phyloP scores from a whole-genome alignment of 495 filamentous ascomycete species.

The Alectoria sarmentosa region DNA sequence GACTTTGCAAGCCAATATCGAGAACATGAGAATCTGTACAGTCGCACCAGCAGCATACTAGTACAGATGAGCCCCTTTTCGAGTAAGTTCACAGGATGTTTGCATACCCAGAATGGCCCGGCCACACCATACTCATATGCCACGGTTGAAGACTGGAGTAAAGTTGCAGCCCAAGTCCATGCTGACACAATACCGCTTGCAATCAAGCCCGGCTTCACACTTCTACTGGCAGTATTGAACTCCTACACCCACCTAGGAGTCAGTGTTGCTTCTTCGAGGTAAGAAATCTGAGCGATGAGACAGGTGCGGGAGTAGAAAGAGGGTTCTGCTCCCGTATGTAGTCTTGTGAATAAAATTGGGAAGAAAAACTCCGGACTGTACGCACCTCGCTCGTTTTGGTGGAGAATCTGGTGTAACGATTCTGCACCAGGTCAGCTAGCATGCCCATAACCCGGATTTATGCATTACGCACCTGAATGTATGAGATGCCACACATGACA shows the following conservation, averaged over 20 bases:
- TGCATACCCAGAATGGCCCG: slow-evolving; percentile 39
- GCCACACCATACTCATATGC: slow-evolving; percentile 45
- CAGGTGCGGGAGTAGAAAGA: too few species aligned
- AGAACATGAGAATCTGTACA: slow-evolving; percentile 40
- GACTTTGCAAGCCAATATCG: slow-evolving; percentile 37
- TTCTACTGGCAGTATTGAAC: slow-evolving; percentile 44
- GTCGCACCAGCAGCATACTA: slow-evolving; percentile 36
- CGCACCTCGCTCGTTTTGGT: slow-evolving; percentile 34
- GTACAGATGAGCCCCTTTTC: neutral
- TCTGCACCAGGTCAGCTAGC: slow-evolving; percentile 29
- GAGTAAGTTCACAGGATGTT: neutral
- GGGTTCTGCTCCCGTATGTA: too few species aligned
- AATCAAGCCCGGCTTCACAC: slow-evolving; percentile 44
- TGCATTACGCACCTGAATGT: slow-evolving; percentile 19
- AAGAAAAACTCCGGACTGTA: too few species aligned
- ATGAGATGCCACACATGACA: slow-evolving; percentile 40
- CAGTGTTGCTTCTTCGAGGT: too few species aligned
- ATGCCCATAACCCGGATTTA: neutral
- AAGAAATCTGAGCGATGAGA: too few species aligned
- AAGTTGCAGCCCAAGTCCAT: slow-evolving; percentile 42
- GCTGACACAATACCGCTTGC: slow-evolving; percentile 42
- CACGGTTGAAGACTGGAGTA: slow-evolving; percentile 40
- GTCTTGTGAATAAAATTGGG: too few species aligned
- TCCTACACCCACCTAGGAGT: slow-evolving; percentile 25
- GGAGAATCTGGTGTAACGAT: slow-evolving; percentile 42